Evolutionary conservation across 2,329 filamentous ascomycete genomes (phyloP).

Genomic region (Ceratocystis cacaofunesta): DNA sequence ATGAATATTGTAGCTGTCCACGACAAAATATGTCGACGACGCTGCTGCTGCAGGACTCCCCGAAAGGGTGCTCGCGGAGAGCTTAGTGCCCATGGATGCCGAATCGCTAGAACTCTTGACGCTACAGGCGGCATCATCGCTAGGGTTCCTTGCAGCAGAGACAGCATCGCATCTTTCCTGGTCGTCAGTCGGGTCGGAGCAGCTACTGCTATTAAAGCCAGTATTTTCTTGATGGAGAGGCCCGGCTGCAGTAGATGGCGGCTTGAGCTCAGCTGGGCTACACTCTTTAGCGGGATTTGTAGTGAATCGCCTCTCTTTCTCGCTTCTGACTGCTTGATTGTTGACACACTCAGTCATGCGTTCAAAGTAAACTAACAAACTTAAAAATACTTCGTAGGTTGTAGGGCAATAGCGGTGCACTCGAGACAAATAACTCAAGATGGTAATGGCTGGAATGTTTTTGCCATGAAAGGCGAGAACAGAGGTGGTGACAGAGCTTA

Average conservation of each 20-base stretch:
- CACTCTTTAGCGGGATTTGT: not conserved
- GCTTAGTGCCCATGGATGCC: slow-evolving; percentile 22
- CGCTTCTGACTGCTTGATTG: slow-evolving; percentile 56
- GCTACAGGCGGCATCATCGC: slow-evolving; percentile 7
- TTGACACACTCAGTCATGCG: slow-evolving; percentile 97
- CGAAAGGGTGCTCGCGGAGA: not conserved
- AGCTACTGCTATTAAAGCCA: not conserved
- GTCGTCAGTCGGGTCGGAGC: not conserved
- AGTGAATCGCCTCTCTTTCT: slow-evolving; percentile 25
- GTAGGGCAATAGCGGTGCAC: slow-evolving; percentile 99
- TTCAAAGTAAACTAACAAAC: slow-evolving; percentile 91
- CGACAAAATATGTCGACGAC: slow-evolving; percentile 56
- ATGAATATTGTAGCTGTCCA: slow-evolving; percentile 98
- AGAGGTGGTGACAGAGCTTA: slow-evolving; percentile 33
- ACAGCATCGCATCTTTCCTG: not conserved
- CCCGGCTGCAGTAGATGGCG: not conserved
- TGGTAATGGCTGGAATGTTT: slow-evolving; percentile 93
- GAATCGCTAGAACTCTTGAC: slow-evolving; percentile 26
- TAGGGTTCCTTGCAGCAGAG: not conserved
- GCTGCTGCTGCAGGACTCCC: not conserved
- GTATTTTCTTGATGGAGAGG: not conserved
- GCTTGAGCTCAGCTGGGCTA: not conserved
- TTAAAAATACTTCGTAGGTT: slow-evolving; percentile 94
- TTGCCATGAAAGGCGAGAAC: slow-evolving; percentile 96
- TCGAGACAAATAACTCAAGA: slow-evolving; percentile 83